Conservation (phyloP, 2,329 filamentous ascomycete species). For the Parascedosporium putredinis region DNA sequence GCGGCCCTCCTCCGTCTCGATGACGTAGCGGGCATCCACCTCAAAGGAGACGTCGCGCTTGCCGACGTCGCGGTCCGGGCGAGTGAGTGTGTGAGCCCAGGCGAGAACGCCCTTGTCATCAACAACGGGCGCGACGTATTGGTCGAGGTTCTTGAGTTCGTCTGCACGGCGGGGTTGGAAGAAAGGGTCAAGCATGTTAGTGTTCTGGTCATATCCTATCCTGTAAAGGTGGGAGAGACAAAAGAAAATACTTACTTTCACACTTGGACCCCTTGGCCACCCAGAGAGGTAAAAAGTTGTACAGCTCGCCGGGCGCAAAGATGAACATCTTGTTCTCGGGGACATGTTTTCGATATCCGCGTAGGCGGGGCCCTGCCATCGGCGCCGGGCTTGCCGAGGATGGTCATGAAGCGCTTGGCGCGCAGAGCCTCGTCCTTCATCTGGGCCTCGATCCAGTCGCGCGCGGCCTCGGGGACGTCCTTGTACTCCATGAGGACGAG, state of each 20-base stretch:
- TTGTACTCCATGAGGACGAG: conserved; percentile 36
- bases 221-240: not conserved
- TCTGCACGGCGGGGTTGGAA: no score
- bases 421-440: conserved; percentile 20
- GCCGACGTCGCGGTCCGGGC: conserved; percentile 4
- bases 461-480: conserved; percentile 30
- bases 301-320: conserved; percentile 41
- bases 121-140: not conserved
- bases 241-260: conserved; percentile 22
- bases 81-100: not conserved
- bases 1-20: conserved; percentile 8
- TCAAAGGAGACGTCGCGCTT: conserved; percentile 5
- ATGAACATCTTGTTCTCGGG: conserved; percentile 28
- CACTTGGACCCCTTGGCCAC: conserved; percentile 31
- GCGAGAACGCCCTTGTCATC: conserved; percentile 1
- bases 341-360: conserved; percentile 14
- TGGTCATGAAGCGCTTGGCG: conserved; percentile 26
- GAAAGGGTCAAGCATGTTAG: no score
- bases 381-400: conserved; percentile 26
- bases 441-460: conserved; percentile 37
- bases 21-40: conserved; percentile 4
- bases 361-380: conserved; percentile 21
- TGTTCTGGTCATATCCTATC: no score
- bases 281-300: conserved; percentile 38
- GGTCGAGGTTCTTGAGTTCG: not conserved